A percentile compares a stretch with the other conserved stretches of the same genome.
Evolutionary conservation across 192 early-diverging fungal genomes (phyloP).

Genomic region (Pilobolus umbonatus): DNA sequence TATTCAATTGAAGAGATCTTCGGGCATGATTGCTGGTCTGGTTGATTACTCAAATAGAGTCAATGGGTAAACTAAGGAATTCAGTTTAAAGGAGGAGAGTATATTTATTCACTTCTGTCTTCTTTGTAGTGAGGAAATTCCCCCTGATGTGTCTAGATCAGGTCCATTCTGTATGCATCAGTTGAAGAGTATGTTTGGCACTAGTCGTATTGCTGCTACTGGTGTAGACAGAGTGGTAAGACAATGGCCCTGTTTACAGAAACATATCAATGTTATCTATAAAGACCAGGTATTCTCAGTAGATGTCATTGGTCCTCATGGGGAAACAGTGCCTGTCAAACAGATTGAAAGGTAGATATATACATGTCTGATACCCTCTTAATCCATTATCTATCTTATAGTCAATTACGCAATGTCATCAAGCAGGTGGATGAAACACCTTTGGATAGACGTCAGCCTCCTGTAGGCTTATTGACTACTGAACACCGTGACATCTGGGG

Average conservation of each 20-base stretch:
- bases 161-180: conserved; percentile 93
- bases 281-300: conserved; percentile 83
- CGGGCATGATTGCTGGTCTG: conserved; percentile 63
- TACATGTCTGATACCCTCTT: background rate
- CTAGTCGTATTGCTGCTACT: conserved; percentile 66
- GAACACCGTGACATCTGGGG: conserved; percentile 88
- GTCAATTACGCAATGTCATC: conserved; percentile 41
- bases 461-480: conserved; percentile 79
- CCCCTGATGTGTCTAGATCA: conserved; percentile 65
- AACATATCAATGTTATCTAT: conserved; percentile 82
- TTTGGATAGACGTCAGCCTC: conserved; percentile 43
- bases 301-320: conserved; percentile 63
- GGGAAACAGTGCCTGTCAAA: conserved; percentile 55
- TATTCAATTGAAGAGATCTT: conserved; percentile 76
- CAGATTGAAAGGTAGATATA: conserved; percentile 38
- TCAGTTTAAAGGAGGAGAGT: conserved; percentile 31
- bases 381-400: background rate
- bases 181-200: conserved; percentile 82
- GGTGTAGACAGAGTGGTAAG: conserved; percentile 66
- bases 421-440: conserved; percentile 39
- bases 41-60: conserved; percentile 73
- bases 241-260: conserved; percentile 65
- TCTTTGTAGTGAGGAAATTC: conserved; percentile 40
- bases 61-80: conserved; percentile 42
- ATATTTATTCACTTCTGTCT: conserved; percentile 32